phyloP scores from a whole-genome alignment of 164 flowering plant genomes.

The Tetracentron sinense region DNA sequence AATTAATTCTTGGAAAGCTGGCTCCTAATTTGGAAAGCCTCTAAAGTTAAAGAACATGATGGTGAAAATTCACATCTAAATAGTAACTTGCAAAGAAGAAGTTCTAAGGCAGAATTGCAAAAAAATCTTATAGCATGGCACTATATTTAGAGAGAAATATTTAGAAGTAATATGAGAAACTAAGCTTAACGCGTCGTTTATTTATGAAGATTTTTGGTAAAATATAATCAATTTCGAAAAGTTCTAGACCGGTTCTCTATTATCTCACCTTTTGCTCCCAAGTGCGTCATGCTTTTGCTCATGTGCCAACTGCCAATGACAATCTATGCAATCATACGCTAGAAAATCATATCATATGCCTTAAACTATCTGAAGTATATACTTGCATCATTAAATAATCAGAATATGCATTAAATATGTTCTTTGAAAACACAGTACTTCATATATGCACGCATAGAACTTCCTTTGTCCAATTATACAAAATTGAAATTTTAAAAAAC shows the following conservation, averaged over 20 bases:
- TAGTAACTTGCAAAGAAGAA: neutral
- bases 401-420: too few relatives aligned
- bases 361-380: neutral
- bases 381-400: too few relatives aligned
- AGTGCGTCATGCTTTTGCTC: neutral
- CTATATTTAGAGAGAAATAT: too few relatives aligned
- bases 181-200: neutral
- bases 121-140: too few relatives aligned
- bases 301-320: too few relatives aligned
- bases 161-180: neutral
- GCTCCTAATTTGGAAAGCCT: conserved; percentile 49
- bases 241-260: too few relatives aligned
- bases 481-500: too few relatives aligned
- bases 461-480: too few relatives aligned
- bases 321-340: neutral
- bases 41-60: conserved; percentile 1
- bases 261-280: neutral
- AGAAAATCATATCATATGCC: neutral
- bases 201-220: too few relatives aligned
- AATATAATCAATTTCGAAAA: too few relatives aligned
- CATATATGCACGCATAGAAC: too few relatives aligned
- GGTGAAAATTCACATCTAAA: neutral
- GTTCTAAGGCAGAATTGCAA: neutral
- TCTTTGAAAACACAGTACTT: too few relatives aligned
- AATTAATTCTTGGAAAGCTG: conserved; percentile 85